Base-by-base conservation (phyloP, 2,329 filamentous ascomycete species). In the Acrocalymma vagum region DNA sequence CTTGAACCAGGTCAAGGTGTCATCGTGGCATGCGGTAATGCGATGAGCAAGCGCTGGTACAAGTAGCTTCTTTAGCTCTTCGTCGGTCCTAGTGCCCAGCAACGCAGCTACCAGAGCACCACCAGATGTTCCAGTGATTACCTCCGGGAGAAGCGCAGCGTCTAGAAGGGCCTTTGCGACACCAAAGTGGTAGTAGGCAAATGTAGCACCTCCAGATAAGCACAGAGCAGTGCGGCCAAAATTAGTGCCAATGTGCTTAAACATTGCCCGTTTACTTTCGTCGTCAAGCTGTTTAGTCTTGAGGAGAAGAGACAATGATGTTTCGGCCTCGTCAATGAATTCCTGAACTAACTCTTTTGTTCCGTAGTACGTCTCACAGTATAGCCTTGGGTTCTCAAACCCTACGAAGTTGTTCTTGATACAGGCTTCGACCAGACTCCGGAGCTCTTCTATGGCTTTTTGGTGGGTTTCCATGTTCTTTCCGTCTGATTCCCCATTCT, bases 391-490 rank as follows among this genome's bases (percentile, higher is more conserved):
- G 60, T 96, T 97, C 70, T 99, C 94, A 10, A 96, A 86, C 0
- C 94, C 94, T 13, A 90, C 90, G 71, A 97, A 99, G 65, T 99
- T 97, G 71, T 92, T 95, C 79, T 96, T 99, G 58, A 96, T 87
- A 65, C 92, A 97, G 10, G 89, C 90, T 73, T 96, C 90, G 14
- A 95, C 76, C 44, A 97, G 72, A 1, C 80, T 80, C 48, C 85
- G 86, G 38, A 99, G 77, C 38, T 94, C 90, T 49, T 93, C 87
- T 3, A 90, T 76, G 0, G 85, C 79, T 43, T 80, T 75, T 24
- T 33, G 72, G 66, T 42, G 45, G 4, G 55, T 51, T 9, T 52
- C 29, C 37, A 35, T 5, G 14, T 48, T 45, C 61, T 70, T 30
- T 33, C 53, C 48, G 4, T 58, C 53, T 3, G 47, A 51, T 6